These are phyloP conservation scores for Neurospora cerealis DNA, from an alignment of 495 filamentous ascomycete species.

Conservation along the genomic window DNA sequence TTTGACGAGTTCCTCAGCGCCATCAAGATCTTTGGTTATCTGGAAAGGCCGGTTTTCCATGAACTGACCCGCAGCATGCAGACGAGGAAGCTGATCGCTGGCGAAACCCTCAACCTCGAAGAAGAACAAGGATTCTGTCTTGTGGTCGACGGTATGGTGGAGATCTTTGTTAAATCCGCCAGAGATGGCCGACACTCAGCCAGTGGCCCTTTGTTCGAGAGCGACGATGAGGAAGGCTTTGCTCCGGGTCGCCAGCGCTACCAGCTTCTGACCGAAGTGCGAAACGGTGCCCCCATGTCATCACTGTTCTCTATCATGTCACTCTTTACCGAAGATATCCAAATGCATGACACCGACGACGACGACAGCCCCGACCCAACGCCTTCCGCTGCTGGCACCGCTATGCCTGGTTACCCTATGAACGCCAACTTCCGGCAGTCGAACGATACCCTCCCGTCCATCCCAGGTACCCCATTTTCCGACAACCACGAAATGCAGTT, in stretches of 20 bases:
- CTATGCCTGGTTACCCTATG: constrained; percentile 26
- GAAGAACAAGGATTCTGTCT: constrained; percentile 98
- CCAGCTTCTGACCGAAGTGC: constrained; percentile 91
- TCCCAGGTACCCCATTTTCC: constrained; percentile 23
- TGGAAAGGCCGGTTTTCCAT: constrained; percentile 94
- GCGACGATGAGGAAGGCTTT: constrained; percentile 55
- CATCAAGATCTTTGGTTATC: constrained; percentile 98
- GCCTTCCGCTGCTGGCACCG: constrained; percentile 4
- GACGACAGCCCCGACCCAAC: constrained; percentile 15
- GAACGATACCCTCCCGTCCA: constrained; percentile 21
- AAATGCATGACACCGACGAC: constrained; percentile 57
- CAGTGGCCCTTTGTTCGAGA: constrained; percentile 20
- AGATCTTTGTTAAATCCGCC: constrained; percentile 94
- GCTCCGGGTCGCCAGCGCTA: constrained; percentile 58
- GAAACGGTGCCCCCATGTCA: constrained; percentile 97
- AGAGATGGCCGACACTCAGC: constrained; percentile 38
- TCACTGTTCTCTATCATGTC: constrained; percentile 95
- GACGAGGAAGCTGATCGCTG: constrained; percentile 88
- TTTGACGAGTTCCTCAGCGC: constrained; percentile 96
- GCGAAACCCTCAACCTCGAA: constrained; percentile 87
- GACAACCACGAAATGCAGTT: constrained; percentile 19
- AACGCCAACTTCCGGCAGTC: constrained; percentile 40
- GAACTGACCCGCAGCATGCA: constrained; percentile 97
- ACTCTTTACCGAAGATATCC: constrained; percentile 90
- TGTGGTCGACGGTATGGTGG: constrained; percentile 91